These are phyloP conservation scores for Acacia pycnantha DNA, from an alignment of 331 rosid species.

Conservation along the genomic window DNA sequence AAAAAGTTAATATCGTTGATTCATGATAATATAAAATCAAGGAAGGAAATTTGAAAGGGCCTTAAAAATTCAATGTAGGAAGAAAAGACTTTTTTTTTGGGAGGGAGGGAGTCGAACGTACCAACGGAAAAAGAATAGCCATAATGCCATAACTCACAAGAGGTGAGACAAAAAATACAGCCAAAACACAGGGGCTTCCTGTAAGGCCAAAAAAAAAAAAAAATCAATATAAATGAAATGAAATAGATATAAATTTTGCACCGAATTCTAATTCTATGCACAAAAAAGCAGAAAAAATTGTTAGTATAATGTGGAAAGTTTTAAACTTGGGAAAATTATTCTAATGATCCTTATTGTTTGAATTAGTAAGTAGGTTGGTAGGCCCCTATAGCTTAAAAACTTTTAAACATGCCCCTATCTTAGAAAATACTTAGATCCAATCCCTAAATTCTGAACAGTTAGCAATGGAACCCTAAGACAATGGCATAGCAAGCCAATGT, in stretches of 20 bases:
- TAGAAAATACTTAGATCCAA: background rate
- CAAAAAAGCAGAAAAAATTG: conserved; percentile 10
- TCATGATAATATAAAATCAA: conserved; percentile 8
- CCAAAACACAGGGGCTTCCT: conserved; percentile 95
- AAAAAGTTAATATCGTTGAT: background rate
- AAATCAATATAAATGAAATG: conserved; percentile 12
- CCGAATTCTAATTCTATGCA: background rate
- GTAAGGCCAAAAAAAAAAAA: conserved; percentile 25
- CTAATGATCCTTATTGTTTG: background rate
- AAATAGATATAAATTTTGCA: conserved; percentile 15
- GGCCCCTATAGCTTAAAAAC: background rate
- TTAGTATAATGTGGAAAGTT: background rate
- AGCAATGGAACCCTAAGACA: background rate
- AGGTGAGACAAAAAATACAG: conserved; percentile 77
- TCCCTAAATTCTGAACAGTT: background rate
- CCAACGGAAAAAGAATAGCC: conserved; percentile 93
- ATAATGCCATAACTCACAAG: conserved; percentile 88
- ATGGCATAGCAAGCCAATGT: background rate
- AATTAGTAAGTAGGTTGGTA: background rate
- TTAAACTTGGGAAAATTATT: background rate
- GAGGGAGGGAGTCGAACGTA: conserved; percentile 9
- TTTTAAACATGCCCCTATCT: background rate
- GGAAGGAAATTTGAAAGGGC: conserved; percentile 13
- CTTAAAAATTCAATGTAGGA: conserved; percentile 10
- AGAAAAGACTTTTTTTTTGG: background rate